Base-by-base conservation (phyloP, 139 green algal species). In the Deuterostichococcus epilithicus region DNA sequence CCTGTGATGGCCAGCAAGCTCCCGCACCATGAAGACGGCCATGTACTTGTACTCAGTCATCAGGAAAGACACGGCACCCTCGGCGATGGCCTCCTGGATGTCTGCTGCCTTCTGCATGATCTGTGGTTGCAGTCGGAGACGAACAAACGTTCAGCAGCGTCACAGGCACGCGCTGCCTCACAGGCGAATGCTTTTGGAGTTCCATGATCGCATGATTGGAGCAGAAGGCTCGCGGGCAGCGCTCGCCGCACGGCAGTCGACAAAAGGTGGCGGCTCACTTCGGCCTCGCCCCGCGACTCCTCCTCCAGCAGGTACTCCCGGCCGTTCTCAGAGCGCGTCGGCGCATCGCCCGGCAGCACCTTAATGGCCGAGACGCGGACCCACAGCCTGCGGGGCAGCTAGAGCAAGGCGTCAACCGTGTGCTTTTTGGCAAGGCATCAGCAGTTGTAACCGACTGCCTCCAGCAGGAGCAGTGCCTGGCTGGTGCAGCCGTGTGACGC, bases 41-140 rank as follows among this genome's bases (percentile, higher is more conserved):
- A 96, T 87, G 87, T 96, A 95, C 76, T 92, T 92, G 87, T 98
- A 99, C 86, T 99, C 93, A 34, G 96, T 98, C 35, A 85, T 86
- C 26, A 99, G 84, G 87, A 99, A 99, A 3, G 90, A 93, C 28
- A 80, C 89, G 5, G 96, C 92, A 42, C 96, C 96, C 63, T 97
- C 92, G 30, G 63, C 78, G 76, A 99, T 98, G 39, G 93, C 93
- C 6, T 88, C 87, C 82, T 97, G 91, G 37, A 99, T 94, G 69
- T 97, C 91, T 13, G 91, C 90, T 26, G 77, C 85, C 83, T 97
- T 97, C 70, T 91, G 83, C 30, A 96, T 88, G 3, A 97, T 88
- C 91, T 97, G 73, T 52, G 58, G 71, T 75, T 36, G 26, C 59
- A 68, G 59, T 5, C 15, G 5, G 59, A 23, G 42, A n/a, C n/a